Base-by-base conservation (phyloP, 1,139 yeast genomes). In the Candida sp. region DNA sequence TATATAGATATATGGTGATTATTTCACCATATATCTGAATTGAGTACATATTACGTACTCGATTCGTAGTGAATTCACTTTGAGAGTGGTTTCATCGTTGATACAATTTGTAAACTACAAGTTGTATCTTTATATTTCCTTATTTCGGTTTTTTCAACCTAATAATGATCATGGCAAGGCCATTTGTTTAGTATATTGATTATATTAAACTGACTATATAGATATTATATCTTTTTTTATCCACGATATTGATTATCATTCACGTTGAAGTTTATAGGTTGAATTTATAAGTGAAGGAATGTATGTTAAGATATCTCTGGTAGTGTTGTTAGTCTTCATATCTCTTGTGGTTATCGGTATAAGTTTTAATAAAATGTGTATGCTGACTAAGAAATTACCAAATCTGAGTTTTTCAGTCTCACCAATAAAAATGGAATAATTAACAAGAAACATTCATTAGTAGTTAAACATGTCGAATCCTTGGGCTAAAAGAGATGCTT, bases 401-500 rank as follows among this genome's bases (percentile, higher is more conserved):
- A 32, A 32, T 32, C 34, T 7, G 11, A 12, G 19, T 32, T n/a
- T 5, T 11, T 7, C 6, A n/a, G 34, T 32, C 29, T 11, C 34
- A 32, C 34, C 34, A 32, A 32, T 32, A 32, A 32, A 32, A 32
- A n/a, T 32, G 19, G 6, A n/a, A 32, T 32, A 11, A 32, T 32
- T 32, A 11, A 32, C 34, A 7, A 32, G 34, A 11, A 12, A 2
- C 19, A 7, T 9, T 32, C 7, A 11, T 32, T 11, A 32, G 6
- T n/a, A 32, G 6, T 32, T 7, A 12, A 32, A 32, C 29, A 32
- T 32, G 34, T 32, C 34, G 34, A 72, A 73, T 56, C 78, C 77
- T 44, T 73, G 79, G 79, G 78, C 76, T 43, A 72, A 70, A 56
- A 85, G 96, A 77, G 96, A 88, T 63, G 95, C 95, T 43, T 88